Evolutionary conservation across 1,284 basidiomycete genomes (phyloP), one percentile per base, ranked within the genome.

Genomic region (Wallemia ichthyophaga): DNA sequence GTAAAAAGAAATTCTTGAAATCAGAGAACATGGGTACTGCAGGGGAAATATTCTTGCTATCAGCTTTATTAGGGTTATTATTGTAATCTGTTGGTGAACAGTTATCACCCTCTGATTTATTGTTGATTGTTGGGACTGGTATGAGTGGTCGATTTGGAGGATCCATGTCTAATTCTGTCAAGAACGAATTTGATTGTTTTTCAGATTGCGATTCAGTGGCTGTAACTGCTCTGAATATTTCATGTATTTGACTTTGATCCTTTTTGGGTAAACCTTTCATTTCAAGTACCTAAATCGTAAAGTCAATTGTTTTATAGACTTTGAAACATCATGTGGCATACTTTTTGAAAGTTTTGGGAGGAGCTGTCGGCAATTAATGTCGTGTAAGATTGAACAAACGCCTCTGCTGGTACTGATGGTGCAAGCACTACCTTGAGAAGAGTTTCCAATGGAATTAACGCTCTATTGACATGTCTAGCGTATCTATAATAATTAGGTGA

Each of bases 261-360:
- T 73, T 68, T 62, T 86, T 84, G 0, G 85, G 79, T 0, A 88
- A 86, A 11, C 91, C 92, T 68, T 94, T 95, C 60, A 98, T 77
- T 68, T 98, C 92, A 25, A 98, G 77, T 60, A 92, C 83, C 86
- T 89, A 27, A 25, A 21, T n/a, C n/a, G n/a, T n/a, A n/a, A n/a
- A n/a, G n/a, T n/a, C n/a, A n/a, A n/a, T n/a, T n/a, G n/a, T n/a
- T 27, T 28, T 54, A 21, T 25, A 27, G n/a, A 11, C 1, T 19
- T 7, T 25, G 37, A 13, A 15, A 19, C 7, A 21, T 1, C 1
- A 11, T 21, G 48, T 59, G 21, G 59, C 71, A 2, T 33, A 85
- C 86, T 77, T 99, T 99, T 74, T 98, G 94, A 72, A 95, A 95
- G 70, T 95, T 94, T 25, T 82, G 83, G 69, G 89, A 89, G 0